Evolutionary conservation across 2,329 filamentous ascomycete genomes (phyloP).

Genomic region (Pestalotiopsis sp.): DNA sequence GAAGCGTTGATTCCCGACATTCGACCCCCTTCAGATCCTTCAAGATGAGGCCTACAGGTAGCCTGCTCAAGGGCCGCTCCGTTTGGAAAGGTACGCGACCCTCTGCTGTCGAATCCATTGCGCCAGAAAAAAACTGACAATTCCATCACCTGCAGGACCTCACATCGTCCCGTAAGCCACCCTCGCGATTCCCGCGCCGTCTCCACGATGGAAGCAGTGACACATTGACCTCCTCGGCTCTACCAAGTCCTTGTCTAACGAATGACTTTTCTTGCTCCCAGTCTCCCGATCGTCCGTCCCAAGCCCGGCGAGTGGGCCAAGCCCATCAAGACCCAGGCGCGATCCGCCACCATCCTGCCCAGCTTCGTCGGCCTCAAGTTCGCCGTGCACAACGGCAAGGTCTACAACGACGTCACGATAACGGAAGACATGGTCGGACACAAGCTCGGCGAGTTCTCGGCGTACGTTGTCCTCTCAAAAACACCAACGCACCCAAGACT

Average conservation of each 20-base stretch:
- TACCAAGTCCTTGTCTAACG: too few relatives aligned
- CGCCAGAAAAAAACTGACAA: background rate
- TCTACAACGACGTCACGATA: conserved; percentile 79
- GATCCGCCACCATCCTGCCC: conserved; percentile 85
- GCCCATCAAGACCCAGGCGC: conserved; percentile 84
- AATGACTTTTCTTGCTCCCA: conserved; percentile 26
- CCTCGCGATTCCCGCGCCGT: background rate
- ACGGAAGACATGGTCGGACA: conserved; percentile 97
- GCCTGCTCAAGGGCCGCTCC: conserved; percentile 36
- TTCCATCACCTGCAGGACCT: conserved; percentile 54
- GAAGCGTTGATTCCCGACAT: conserved; percentile 5
- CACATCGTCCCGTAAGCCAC: conserved; percentile 70
- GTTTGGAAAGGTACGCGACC: conserved; percentile 36
- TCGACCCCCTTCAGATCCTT: conserved; percentile 6
- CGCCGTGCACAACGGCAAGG: conserved; percentile 90
- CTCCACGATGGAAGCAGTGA: too few relatives aligned
- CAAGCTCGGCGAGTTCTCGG: conserved; percentile 90
- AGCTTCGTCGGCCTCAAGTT: conserved; percentile 91
- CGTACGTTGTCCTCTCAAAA: conserved; percentile 61
- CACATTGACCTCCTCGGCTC: background rate
- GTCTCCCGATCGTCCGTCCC: conserved; percentile 65
- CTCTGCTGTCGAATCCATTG: background rate
- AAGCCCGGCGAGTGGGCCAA: conserved; percentile 64
- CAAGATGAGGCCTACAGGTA: conserved; percentile 40
- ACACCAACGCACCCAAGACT: too few relatives aligned